Evolutionary conservation across 2,329 filamentous ascomycete species (phyloP), one percentile per base, ranked within the genome.

Genomic region (Chalaropsis thielavioides): DNA sequence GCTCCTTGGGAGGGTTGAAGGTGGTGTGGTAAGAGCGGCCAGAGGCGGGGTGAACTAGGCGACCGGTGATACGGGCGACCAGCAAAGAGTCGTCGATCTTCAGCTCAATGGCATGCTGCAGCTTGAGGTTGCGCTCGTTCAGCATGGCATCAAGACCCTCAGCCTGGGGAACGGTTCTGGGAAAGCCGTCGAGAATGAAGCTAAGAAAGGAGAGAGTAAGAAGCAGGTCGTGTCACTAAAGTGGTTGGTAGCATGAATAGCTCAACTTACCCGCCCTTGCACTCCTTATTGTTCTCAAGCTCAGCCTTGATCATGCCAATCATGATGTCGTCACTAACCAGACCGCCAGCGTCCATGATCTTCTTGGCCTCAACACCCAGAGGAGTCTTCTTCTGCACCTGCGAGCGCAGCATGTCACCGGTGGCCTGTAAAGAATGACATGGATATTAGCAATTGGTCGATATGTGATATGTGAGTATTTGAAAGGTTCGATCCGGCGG

Each of bases 281-380:
- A 99, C 80, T 99, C 92, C 73, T 83, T 78, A 81, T 99, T 99
- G 78, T 83, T 88, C 73, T 95, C 89, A 62, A 99, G 83, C 82
- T 99, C 92, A 75, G 87, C 89, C 85, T 94, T 92, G 81, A 99
- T 99, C 94, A 99, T 99, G 78, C 92, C 91, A 76, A 99, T 89
- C 84, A 99, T 92, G 75, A 99, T 99, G 75, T 97, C 92, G 77
- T 99, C 94, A 76, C 91, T 95, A 75, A 99, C 94, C 67, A 99
- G 85, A 71, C 92, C 92, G 72, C 94, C 94, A 75, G 92, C 88
- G 75, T 99, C 94, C 94, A 99, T 99, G 77, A 99, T 99, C 86
- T 97, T 97, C 87, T 99, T 99, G 70, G 94, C 94, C 81, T 96
- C 91, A 74, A 89, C 85, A 71, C 94, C 94, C 69, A 99, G 85